Evolutionary conservation across 2,329 filamentous ascomycete genomes (phyloP).

Genomic region (Talaromyces sp.): DNA sequence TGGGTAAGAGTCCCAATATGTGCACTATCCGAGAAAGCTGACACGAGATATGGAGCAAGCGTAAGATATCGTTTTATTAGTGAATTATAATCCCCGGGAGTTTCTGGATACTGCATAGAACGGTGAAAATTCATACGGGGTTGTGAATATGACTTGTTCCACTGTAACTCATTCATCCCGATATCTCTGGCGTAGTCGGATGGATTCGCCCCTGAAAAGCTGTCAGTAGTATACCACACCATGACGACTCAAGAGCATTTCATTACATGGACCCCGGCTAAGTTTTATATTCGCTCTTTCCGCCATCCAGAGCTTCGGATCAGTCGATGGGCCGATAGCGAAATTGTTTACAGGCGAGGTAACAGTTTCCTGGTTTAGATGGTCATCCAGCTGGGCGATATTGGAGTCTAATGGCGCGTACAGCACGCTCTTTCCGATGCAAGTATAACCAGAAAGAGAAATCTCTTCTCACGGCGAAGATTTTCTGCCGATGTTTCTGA

Average conservation of each 20-base stretch:
- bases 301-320: slow-evolving; percentile 17
- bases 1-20: slow-evolving; percentile 20
- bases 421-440: slow-evolving; percentile 19
- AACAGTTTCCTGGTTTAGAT: not conserved
- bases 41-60: slow-evolving; percentile 15
- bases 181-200: slow-evolving; percentile 18
- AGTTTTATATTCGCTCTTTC: slow-evolving; percentile 17
- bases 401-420: slow-evolving; percentile 7
- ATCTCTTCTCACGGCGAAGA: slow-evolving; percentile 31
- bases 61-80: slow-evolving; percentile 14
- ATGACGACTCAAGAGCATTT: not conserved
- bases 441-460: slow-evolving; percentile 37
- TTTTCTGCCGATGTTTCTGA: slow-evolving; percentile 17
- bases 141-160: slow-evolving; percentile 18
- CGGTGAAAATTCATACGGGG: slow-evolving; percentile 21
- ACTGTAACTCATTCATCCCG: slow-evolving; percentile 19
- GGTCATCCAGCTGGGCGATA: not conserved
- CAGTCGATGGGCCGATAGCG: slow-evolving; percentile 18
- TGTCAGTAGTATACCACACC: not conserved
- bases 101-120: slow-evolving; percentile 18
- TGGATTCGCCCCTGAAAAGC: slow-evolving; percentile 12
- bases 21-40: not conserved
- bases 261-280: slow-evolving; percentile 21
- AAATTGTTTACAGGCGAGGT: slow-evolving; percentile 6
- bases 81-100: slow-evolving; percentile 17